Percentiles rank a stretch among this genome's conserved stretches.
phyloP scores from a whole-genome alignment of 2,329 filamentous ascomycete species.

The Ophiosphaerella korrae region DNA sequence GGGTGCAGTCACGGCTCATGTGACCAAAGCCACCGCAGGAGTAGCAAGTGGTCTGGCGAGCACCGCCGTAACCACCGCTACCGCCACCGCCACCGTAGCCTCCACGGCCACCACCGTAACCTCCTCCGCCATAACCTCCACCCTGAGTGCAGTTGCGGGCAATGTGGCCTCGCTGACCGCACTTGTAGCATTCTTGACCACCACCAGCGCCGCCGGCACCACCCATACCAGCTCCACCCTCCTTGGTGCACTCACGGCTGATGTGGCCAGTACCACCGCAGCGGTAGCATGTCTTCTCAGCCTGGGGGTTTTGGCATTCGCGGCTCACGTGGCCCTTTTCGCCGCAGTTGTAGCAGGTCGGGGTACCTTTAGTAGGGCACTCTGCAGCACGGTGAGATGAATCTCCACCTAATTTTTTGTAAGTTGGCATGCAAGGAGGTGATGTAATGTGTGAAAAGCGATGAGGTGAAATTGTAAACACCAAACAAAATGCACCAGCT shows the following conservation, averaged over 20 bases:
- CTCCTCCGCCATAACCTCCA: slow-evolving; percentile 47
- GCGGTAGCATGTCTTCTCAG: slow-evolving; percentile 77
- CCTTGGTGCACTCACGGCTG: slow-evolving; percentile 76
- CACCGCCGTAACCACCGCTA: slow-evolving; percentile 53
- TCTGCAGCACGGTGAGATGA: slow-evolving; percentile 56
- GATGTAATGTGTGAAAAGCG: too few species aligned
- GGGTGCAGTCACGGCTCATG: slow-evolving; percentile 97
- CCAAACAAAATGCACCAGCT: too few species aligned
- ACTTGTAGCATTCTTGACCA: slow-evolving; percentile 89
- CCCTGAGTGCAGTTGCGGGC: slow-evolving; percentile 84
- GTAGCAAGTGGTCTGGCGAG: slow-evolving; percentile 76
- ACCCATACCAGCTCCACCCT: slow-evolving; percentile 56
- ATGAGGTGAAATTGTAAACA: too few species aligned
- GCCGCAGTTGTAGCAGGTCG: slow-evolving; percentile 57
- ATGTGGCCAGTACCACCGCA: slow-evolving; percentile 87
- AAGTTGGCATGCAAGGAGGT: slow-evolving; percentile 5
- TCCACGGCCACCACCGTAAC: slow-evolving; percentile 54
- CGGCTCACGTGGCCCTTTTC: slow-evolving; percentile 65
- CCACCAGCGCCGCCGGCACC: slow-evolving; percentile 52
- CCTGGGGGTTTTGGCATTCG: slow-evolving; percentile 86
- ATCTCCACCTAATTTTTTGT: slow-evolving; percentile 51
- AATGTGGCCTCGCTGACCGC: slow-evolving; percentile 94
- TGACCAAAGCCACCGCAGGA: slow-evolving; percentile 96
- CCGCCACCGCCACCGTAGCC: slow-evolving; percentile 52
- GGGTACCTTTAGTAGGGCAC: slow-evolving; percentile 57